These are phyloP conservation scores for Orbilia javanica DNA, from an alignment of 2,329 filamentous ascomycete species.

Conservation along the genomic window DNA sequence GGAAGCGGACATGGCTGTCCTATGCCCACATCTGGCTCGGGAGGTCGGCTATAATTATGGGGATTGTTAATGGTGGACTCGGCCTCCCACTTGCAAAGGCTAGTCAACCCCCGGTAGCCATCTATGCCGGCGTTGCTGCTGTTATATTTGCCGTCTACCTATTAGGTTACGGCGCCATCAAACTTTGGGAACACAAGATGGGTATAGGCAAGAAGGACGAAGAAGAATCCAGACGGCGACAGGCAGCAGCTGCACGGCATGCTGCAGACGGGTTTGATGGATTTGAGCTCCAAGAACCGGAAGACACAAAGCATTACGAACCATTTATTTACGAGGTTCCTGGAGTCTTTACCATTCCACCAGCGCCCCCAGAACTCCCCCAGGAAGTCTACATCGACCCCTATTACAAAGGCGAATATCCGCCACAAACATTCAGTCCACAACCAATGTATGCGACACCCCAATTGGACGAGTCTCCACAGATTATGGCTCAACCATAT, in stretches of 20 bases:
- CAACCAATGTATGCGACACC: slow-evolving; percentile 52
- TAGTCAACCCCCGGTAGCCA: slow-evolving; percentile 29
- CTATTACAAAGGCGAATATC: slow-evolving; percentile 56
- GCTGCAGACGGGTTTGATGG: slow-evolving; percentile 53
- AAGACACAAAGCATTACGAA: slow-evolving; percentile 50
- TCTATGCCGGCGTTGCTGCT: slow-evolving; percentile 42
- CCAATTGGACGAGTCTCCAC: slow-evolving; percentile 52
- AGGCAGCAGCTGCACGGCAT: slow-evolving; percentile 31
- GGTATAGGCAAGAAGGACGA: slow-evolving; percentile 49
- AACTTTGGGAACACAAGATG: slow-evolving; percentile 55
- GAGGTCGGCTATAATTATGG: slow-evolving; percentile 71
- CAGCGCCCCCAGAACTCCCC: slow-evolving; percentile 24
- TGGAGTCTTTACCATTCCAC: slow-evolving; percentile 50
- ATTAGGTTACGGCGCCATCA: slow-evolving; percentile 48
- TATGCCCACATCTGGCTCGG: slow-evolving; percentile 75
- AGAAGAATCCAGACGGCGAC: slow-evolving; percentile 27
- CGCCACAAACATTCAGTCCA: slow-evolving; percentile 49
- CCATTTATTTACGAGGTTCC: slow-evolving; percentile 56
- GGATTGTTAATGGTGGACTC: slow-evolving; percentile 75
- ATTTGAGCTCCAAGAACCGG: slow-evolving; percentile 52
- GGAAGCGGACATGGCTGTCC: slow-evolving; percentile 69
- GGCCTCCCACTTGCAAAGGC: slow-evolving; percentile 66
- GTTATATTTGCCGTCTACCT: slow-evolving; percentile 45
- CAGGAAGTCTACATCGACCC: slow-evolving; percentile 54
- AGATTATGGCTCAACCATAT: slow-evolving; percentile 42